Conservation (phyloP, 78 protist species). For the Dictyostelium citrinum region DNA sequence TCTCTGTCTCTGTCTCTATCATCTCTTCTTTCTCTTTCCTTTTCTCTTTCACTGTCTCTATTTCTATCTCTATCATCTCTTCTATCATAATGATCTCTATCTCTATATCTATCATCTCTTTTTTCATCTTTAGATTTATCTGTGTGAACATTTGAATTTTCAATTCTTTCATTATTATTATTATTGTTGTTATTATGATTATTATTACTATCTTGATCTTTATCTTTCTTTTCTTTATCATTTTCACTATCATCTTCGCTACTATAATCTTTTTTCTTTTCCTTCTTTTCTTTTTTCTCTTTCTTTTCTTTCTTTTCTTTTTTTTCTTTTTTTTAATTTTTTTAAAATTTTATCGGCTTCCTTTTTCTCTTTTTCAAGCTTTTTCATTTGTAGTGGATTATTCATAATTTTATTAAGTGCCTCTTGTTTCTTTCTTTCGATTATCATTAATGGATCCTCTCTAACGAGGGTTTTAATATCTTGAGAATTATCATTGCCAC, state of each 20-base stretch:
- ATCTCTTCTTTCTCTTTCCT: background rate
- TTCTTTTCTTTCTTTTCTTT: constrained; percentile 46
- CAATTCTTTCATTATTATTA: background rate
- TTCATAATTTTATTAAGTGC: background rate
- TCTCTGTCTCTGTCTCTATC: background rate
- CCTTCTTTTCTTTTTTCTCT: constrained; percentile 33
- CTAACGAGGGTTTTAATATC: constrained; percentile 36
- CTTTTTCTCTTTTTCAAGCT: constrained; percentile 29
- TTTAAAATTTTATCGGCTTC: constrained; percentile 49
- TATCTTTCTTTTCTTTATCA: background rate
- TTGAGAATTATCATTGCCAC: background rate
- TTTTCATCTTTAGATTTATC: background rate
- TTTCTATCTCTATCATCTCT: background rate
- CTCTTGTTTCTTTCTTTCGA: constrained; percentile 52
- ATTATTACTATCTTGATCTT: background rate
- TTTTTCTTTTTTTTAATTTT: constrained; percentile 62
- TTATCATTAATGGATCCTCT: constrained; percentile 71
- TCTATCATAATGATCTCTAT: background rate
- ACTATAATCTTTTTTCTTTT: constrained; percentile 31
- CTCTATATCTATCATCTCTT: background rate
- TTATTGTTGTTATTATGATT: background rate
- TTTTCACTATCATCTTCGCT: constrained; percentile 16
- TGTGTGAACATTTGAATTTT: background rate
- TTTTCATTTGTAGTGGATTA: constrained; percentile 61
- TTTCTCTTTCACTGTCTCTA: background rate